Conservation (phyloP, 768 basidiomycete species). For the Ramaria rubella region DNA sequence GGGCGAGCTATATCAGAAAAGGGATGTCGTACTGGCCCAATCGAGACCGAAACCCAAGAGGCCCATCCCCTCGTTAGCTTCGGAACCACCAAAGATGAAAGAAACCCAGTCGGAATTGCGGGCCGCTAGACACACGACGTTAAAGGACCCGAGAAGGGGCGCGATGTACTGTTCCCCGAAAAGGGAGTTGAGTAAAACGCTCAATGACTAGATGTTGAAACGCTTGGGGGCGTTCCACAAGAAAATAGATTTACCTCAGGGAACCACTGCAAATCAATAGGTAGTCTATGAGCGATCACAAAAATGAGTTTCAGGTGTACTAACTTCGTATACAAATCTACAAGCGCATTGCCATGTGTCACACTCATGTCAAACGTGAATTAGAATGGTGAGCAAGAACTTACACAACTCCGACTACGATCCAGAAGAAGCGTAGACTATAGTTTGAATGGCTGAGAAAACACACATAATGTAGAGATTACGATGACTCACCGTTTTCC, state of each 20-base stretch:
- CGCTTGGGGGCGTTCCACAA: neutral
- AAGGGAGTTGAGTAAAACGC: neutral
- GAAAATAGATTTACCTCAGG: slow-evolving; percentile 1
- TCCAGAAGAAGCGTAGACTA: slow-evolving; percentile 9
- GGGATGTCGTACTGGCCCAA: slow-evolving; percentile 4
- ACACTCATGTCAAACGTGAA: neutral
- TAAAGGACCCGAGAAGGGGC: neutral
- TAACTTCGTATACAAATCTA: slow-evolving; percentile 6
- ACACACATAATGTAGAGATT: neutral
- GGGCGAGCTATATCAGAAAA: neutral
- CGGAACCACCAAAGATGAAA: slow-evolving; percentile 6
- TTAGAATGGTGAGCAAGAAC: neutral
- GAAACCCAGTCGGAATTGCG: slow-evolving; percentile 3
- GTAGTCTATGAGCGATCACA: neutral
- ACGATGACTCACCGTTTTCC: slow-evolving; percentile 8
- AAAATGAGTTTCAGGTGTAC: neutral
- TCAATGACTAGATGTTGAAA: neutral
- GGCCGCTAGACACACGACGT: slow-evolving; percentile 3
- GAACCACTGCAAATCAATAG: slow-evolving; percentile 1
- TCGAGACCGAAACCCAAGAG: slow-evolving; percentile 4
- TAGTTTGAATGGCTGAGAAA: neutral
- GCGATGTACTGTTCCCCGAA: slow-evolving; percentile 2
- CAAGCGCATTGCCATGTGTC: neutral
- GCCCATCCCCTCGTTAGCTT: slow-evolving; percentile 8
- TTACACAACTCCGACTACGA: slow-evolving; percentile 4